Percentiles rank a stretch among this genome's conserved stretches.
These are phyloP conservation scores for Phyllosticta paracitricarpa DNA, from an alignment of 2,329 filamentous ascomycete species.

Conservation along the genomic window DNA sequence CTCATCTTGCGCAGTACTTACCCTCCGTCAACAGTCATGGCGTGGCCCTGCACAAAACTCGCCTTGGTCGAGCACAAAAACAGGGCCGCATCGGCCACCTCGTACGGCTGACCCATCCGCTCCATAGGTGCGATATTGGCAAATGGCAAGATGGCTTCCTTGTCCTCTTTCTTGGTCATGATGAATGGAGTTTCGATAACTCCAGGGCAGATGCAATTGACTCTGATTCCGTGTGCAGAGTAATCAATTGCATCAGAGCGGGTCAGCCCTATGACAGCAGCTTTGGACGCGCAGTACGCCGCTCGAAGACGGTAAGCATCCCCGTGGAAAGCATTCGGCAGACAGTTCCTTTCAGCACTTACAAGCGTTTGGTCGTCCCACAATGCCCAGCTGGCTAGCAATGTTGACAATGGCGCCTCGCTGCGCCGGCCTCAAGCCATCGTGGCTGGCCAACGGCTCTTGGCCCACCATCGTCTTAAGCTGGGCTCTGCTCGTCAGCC, in stretches of 20 bases:
- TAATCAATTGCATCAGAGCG: slow-evolving; percentile 48
- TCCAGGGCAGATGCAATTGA: slow-evolving; percentile 50
- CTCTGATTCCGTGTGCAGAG: slow-evolving; percentile 38
- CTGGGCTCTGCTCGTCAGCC: slow-evolving; percentile 46
- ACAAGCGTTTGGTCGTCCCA: slow-evolving; percentile 22
- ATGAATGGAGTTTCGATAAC: slow-evolving; percentile 35
- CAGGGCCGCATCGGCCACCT: slow-evolving; percentile 44
- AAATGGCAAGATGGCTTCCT: slow-evolving; percentile 27
- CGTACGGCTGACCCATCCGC: slow-evolving; percentile 39
- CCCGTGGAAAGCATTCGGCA: background rate
- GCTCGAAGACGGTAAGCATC: slow-evolving; percentile 25
- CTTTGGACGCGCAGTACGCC: slow-evolving; percentile 49
- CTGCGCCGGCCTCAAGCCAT: slow-evolving; percentile 28
- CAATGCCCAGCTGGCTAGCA: slow-evolving; percentile 42
- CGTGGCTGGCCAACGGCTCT: slow-evolving; percentile 39
- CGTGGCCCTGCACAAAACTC: slow-evolving; percentile 43
- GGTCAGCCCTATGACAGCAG: slow-evolving; percentile 50
- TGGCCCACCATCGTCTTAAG: slow-evolving; percentile 42
- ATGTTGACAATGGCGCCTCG: slow-evolving; percentile 46
- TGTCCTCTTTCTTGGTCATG: slow-evolving; percentile 18
- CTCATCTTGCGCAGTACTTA: slow-evolving; percentile 6
- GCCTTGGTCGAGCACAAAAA: slow-evolving; percentile 44
- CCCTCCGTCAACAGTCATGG: slow-evolving; percentile 38
- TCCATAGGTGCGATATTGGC: slow-evolving; percentile 39
- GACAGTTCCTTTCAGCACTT: slow-evolving; percentile 14